These are phyloP conservation scores for Chenopodium album DNA, from an alignment of 148 eudicot species.

Conservation along the genomic window DNA sequence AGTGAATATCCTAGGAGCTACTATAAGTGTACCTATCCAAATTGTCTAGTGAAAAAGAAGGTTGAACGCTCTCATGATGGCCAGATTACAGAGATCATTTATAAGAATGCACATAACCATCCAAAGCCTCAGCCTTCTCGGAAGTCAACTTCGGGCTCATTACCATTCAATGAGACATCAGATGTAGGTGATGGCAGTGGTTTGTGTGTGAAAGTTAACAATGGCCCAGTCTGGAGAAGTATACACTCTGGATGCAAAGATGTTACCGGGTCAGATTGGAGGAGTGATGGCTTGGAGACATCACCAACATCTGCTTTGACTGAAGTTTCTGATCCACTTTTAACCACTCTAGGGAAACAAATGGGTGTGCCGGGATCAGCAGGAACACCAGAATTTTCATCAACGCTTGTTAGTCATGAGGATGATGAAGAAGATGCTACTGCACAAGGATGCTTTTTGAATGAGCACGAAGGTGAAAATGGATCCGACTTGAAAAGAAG, in stretches of 20 bases:
- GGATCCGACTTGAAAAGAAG: conserved; percentile 71
- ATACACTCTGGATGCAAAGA: conserved; percentile 27
- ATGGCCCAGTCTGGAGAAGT: conserved; percentile 33
- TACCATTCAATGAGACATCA: conserved; percentile 27
- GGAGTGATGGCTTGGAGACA: conserved; percentile 43
- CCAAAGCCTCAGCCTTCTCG: conserved; percentile 52
- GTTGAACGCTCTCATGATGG: conserved; percentile 74
- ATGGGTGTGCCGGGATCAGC: conserved; percentile 36
- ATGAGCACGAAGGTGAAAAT: conserved; percentile 40
- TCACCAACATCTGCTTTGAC: conserved; percentile 40
- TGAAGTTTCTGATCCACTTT: conserved; percentile 45
- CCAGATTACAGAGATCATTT: conserved; percentile 66
- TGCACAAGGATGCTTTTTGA: conserved; percentile 31
- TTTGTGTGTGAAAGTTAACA: conserved; percentile 30
- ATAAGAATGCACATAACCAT: conserved; percentile 66
- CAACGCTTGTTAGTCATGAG: conserved; percentile 44
- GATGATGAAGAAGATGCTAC: conserved; percentile 51
- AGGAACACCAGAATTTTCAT: conserved; percentile 47
- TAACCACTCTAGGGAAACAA: conserved; percentile 35
- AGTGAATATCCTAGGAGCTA: conserved; percentile 84
- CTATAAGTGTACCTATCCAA: conserved; percentile 68
- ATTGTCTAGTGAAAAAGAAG: conserved; percentile 66
- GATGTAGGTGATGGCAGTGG: conserved; percentile 31
- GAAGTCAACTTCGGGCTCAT: conserved; percentile 34
- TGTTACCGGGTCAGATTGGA: conserved; percentile 26